A percentile compares a stretch with the other conserved stretches of the same genome.
These are phyloP conservation scores for Exophiala viscosa DNA, from an alignment of 2,329 filamentous ascomycete species.

Conservation along the genomic window DNA sequence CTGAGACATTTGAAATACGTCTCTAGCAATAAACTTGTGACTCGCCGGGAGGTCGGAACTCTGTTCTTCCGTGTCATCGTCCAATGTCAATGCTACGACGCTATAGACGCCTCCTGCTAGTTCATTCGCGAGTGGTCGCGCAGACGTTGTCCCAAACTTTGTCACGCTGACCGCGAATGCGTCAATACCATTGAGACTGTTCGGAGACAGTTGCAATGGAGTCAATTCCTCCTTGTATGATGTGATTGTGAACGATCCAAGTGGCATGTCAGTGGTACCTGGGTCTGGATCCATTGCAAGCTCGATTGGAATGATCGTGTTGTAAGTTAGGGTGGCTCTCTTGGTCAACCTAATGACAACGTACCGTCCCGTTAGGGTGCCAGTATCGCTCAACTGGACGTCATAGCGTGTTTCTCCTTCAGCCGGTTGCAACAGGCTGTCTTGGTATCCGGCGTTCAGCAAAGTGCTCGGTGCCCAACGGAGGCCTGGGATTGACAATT, in stretches of 20 bases:
- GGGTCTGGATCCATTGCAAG: not conserved
- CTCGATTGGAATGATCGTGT: conserved; percentile 7
- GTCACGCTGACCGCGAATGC: conserved; percentile 11
- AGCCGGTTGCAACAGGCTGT: not conserved
- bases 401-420: not conserved
- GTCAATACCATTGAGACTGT: conserved; percentile 3
- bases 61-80: not conserved
- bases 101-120: not conserved
- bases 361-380: conserved; percentile 4
- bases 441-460: conserved; percentile 4
- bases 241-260: not conserved
- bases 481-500: conserved; percentile 2
- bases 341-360: conserved; percentile 1
- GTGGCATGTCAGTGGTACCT: not conserved
- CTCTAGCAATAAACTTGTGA: conserved; percentile 4
- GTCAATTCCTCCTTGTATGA: not conserved
- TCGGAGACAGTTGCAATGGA: not conserved
- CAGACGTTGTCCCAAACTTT: conserved; percentile 3
- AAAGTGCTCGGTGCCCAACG: conserved; percentile 10
- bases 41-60: not conserved
- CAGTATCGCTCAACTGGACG: conserved; percentile 1
- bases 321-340: not conserved
- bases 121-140: not conserved
- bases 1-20: not conserved
- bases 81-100: not conserved